Percentiles rank a stretch among this genome's conserved stretches.
Evolutionary conservation across 495 filamentous ascomycete species (phyloP).

Genomic region (Staphylotrichum tortipilum): DNA sequence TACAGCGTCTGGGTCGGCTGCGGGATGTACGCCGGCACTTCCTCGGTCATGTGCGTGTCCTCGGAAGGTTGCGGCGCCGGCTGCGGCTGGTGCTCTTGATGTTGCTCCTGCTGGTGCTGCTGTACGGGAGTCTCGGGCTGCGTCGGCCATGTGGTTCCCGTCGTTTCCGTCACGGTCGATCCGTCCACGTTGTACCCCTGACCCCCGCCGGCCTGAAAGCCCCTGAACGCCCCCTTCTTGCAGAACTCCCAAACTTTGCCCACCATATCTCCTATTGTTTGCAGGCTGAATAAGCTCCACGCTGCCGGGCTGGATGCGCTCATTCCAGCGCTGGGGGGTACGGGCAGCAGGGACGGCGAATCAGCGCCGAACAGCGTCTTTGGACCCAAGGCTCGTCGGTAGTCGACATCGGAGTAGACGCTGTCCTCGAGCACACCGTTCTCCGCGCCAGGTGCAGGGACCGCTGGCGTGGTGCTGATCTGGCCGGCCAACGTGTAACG

Average conservation of each 20-base stretch:
- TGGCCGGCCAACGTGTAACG: conserved; percentile 51
- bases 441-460: conserved; percentile 36
- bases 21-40: conserved; percentile 11
- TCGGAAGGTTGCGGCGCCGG: too few species aligned
- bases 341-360: conserved; percentile 8
- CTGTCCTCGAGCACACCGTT: conserved; percentile 41
- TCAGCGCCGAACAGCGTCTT: conserved; percentile 25
- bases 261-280: conserved; percentile 48
- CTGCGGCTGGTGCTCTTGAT: too few species aligned
- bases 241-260: conserved; percentile 81
- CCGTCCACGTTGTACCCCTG: conserved; percentile 48
- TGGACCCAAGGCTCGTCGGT: conserved; percentile 39
- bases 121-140: conserved; percentile 22
- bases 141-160: conserved; percentile 21
- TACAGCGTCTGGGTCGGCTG: conserved; percentile 9
- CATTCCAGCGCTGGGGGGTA: not conserved
- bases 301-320: conserved; percentile 12
- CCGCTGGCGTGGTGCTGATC: conserved; percentile 49
- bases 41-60: conserved; percentile 3
- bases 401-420: conserved; percentile 47
- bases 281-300: conserved; percentile 40
- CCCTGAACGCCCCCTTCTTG: conserved; percentile 60
- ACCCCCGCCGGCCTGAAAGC: conserved; percentile 81
- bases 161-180: conserved; percentile 16
- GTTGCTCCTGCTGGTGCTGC: too few species aligned